phyloP scores from a whole-genome alignment of 805 yeast genomes.

The Vanderwaltozyma yarrowii region DNA sequence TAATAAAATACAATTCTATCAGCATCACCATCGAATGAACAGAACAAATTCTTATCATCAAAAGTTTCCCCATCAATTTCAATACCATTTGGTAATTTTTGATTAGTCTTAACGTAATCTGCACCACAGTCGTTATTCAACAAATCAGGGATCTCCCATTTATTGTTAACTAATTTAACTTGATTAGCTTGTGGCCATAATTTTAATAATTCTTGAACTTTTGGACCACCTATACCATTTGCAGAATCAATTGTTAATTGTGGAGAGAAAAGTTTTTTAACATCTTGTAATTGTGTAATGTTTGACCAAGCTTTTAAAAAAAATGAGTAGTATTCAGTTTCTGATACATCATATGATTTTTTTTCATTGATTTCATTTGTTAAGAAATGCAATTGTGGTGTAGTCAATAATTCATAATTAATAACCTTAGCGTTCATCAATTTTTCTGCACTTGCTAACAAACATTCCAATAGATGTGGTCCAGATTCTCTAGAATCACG shows the following conservation, averaged over 20 bases:
- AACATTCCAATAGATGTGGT: conserved; percentile 32
- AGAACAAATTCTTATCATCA: conserved; percentile 41
- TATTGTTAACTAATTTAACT: conserved; percentile 43
- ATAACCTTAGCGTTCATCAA: conserved; percentile 44
- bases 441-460: conserved; percentile 47
- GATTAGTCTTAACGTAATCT: conserved; percentile 87
- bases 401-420: conserved; percentile 66
- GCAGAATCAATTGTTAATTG: conserved; percentile 76
- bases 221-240: conserved; percentile 93
- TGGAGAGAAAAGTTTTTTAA: conserved; percentile 8
- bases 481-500: conserved; percentile 87
- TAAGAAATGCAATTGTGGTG: conserved; percentile 89
- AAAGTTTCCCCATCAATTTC: conserved; percentile 20
- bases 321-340: conserved; percentile 60
- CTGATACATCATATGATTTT: conserved; percentile 48
- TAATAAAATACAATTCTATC: conserved; percentile 85
- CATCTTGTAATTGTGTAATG: conserved; percentile 8
- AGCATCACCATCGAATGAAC: conserved; percentile 96
- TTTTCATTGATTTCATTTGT: conserved; percentile 54
- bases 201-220: conserved; percentile 39
- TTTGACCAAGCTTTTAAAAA: conserved; percentile 33
- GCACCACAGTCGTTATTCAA: conserved; percentile 87
- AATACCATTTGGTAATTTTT: conserved; percentile 59
- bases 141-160: conserved; percentile 40
- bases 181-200: conserved; percentile 22